phyloP scores from a whole-genome alignment of 306 rosid genomes.

The Cicer arietinum region DNA sequence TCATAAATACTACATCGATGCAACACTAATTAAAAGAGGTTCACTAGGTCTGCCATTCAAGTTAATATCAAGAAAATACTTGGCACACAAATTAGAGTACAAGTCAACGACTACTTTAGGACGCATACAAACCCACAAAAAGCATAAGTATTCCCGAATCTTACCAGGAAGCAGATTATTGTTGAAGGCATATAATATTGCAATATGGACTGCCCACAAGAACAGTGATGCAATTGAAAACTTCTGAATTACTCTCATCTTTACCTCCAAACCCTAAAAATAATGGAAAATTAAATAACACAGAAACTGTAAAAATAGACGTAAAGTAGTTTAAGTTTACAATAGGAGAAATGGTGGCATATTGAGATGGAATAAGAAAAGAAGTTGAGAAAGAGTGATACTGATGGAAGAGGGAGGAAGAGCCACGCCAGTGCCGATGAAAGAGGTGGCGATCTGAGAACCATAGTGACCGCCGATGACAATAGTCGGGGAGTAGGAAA shows the following conservation, averaged over 20 bases:
- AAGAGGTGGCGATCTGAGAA: too few species aligned
- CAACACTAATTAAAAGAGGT: neutral
- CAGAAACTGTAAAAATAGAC: neutral
- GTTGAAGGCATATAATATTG: conserved; percentile 74
- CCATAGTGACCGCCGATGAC: too few species aligned
- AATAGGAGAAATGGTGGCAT: neutral
- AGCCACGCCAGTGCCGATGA: too few species aligned
- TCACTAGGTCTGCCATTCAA: conserved; percentile 5
- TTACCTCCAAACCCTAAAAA: conserved; percentile 46
- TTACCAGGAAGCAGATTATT: conserved; percentile 80
- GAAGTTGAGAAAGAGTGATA: too few species aligned
- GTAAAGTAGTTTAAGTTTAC: neutral
- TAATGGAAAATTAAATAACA: neutral
- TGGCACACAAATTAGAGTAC: conserved; percentile 21
- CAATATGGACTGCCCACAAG: conserved; percentile 64
- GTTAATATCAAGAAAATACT: conserved; percentile 9
- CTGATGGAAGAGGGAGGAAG: too few species aligned
- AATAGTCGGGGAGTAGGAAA: too few species aligned
- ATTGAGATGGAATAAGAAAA: too few species aligned
- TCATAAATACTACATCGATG: too few species aligned
- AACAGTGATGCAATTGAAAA: conserved; percentile 73
- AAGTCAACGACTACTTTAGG: neutral
- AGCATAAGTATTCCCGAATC: conserved; percentile 3
- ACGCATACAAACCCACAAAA: conserved; percentile 26
- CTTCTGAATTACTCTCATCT: conserved; percentile 70